Evolutionary conservation across 345 rosid species (phyloP).

Genomic region (Rhodamnia rubescens): DNA sequence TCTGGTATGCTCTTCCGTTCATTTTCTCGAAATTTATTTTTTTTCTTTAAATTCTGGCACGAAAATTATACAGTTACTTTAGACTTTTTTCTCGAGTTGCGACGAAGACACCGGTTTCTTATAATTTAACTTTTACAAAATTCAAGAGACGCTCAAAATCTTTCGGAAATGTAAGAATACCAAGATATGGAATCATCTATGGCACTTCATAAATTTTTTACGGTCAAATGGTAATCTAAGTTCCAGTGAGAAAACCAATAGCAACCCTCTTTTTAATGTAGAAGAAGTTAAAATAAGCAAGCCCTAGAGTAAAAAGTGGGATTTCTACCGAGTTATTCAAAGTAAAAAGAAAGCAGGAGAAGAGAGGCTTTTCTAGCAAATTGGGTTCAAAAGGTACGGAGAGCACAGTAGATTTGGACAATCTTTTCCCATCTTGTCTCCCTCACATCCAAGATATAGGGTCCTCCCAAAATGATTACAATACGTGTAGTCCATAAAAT

Average conservation of each 20-base stretch:
- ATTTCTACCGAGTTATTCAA: background rate
- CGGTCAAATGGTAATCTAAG: background rate
- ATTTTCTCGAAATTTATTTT: background rate
- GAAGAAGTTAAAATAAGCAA: background rate
- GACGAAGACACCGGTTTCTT: background rate
- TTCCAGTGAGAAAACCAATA: background rate
- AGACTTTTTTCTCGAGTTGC: background rate
- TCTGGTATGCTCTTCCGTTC: background rate
- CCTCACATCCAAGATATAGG: background rate
- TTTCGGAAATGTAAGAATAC: background rate
- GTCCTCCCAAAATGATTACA: background rate
- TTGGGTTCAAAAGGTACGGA: background rate
- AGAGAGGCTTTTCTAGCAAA: background rate
- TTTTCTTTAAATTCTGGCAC: fast-evolving
- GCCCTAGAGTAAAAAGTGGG: background rate
- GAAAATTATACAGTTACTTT: background rate
- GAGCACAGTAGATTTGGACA: background rate
- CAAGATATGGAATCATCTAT: background rate
- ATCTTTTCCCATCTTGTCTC: background rate
- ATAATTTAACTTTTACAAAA: background rate
- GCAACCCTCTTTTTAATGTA: background rate
- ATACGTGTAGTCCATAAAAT: background rate
- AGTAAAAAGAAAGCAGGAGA: background rate
- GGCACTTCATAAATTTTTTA: background rate
- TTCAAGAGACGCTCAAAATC: background rate